A percentile compares a stretch with the other conserved stretches of the same genome.
phyloP scores from a whole-genome alignment of 1,284 basidiomycete genomes.

The Rhodotorula mucilaginosa region DNA sequence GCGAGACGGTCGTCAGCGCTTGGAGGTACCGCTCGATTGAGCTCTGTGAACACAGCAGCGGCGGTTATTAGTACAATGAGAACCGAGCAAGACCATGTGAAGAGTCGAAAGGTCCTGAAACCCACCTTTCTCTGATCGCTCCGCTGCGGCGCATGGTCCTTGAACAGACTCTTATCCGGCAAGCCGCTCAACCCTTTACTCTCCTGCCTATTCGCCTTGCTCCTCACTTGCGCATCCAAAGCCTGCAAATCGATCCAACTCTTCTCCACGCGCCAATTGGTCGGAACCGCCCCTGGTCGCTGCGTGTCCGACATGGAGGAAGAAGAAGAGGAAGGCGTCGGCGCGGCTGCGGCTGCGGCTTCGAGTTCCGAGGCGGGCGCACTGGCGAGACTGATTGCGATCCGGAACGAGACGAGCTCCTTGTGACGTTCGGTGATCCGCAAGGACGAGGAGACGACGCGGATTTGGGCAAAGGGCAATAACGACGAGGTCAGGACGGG shows the following conservation, averaged over 20 bases:
- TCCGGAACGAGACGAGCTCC: constrained; percentile 78
- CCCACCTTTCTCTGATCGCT: constrained; percentile 86
- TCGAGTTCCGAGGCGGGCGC: constrained; percentile 10
- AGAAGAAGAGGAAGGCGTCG: background rate
- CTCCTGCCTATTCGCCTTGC: constrained; percentile 63
- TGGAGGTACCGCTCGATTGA: constrained; percentile 84
- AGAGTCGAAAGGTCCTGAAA: background rate
- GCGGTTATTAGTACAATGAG: background rate
- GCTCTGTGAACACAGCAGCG: constrained; percentile 52
- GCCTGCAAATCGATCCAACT: constrained; percentile 84
- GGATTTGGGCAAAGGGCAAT: constrained; percentile 22
- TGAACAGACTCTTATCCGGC: constrained; percentile 91
- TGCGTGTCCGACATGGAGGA: constrained; percentile 15
- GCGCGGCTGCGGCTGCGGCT: background rate
- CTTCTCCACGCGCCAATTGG: constrained; percentile 84
- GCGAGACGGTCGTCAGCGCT: constrained; percentile 69
- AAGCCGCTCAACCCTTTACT: constrained; percentile 71
- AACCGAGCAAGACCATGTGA: background rate
- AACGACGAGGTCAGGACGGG: constrained; percentile 35
- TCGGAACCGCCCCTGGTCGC: constrained; percentile 48
- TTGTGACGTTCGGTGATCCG: constrained; percentile 79
- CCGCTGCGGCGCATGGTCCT: constrained; percentile 92
- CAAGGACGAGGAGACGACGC: constrained; percentile 51
- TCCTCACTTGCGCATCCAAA: constrained; percentile 64
- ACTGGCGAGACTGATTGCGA: constrained; percentile 50